Conservation (phyloP, 441 rosid species). For the Aleurites moluccanus region DNA sequence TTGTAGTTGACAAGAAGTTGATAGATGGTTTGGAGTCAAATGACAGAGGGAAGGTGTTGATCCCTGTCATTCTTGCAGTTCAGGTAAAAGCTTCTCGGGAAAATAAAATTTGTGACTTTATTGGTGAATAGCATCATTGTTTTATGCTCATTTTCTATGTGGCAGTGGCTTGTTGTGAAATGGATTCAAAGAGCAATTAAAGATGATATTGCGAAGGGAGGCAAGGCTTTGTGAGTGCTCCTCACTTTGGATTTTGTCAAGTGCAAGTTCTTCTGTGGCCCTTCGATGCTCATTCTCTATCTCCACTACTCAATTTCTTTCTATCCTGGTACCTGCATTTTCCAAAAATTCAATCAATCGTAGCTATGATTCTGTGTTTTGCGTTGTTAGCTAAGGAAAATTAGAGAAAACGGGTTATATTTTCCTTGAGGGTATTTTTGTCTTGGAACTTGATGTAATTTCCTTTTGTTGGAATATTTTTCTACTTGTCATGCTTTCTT, state of each 20-base stretch:
- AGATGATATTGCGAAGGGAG: constrained; percentile 51
- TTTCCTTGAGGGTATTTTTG: constrained; percentile 9
- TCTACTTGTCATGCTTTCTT: neutral
- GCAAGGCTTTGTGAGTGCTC: constrained; percentile 48
- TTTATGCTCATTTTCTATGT: neutral
- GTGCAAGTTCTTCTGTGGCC: constrained; percentile 12
- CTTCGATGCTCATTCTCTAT: neutral
- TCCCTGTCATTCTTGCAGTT: constrained; percentile 56
- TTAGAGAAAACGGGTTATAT: constrained; percentile 10
- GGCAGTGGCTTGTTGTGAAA: constrained; percentile 65
- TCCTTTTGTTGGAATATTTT: neutral
- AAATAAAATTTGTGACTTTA: neutral
- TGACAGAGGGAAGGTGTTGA: constrained; percentile 59
- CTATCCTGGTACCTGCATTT: neutral
- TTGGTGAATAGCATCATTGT: neutral
- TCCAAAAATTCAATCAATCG: neutral
- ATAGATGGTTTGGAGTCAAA: constrained; percentile 74
- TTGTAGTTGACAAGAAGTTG: constrained; percentile 72
- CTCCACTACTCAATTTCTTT: neutral
- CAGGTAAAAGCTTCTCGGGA: constrained; percentile 45
- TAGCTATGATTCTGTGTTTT: neutral
- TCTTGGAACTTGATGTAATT: neutral
- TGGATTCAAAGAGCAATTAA: constrained; percentile 67
- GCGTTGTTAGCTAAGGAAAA: constrained; percentile 8
- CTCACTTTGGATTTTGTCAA: constrained; percentile 12